Conservation (phyloP, 495 filamentous ascomycete species). For the Antarctomyces pellizariae region DNA sequence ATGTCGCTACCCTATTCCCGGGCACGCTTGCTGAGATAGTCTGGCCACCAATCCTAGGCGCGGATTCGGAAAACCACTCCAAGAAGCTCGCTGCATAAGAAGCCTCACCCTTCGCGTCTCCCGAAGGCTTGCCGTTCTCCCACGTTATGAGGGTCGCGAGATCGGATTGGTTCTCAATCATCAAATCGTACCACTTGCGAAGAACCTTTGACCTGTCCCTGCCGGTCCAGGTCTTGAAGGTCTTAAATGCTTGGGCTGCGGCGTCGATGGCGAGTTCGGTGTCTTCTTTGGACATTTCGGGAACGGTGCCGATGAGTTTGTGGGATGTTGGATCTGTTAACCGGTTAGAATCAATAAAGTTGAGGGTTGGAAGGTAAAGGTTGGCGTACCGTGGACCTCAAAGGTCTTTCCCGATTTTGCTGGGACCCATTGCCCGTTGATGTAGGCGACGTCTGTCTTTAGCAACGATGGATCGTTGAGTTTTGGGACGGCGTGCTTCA, state of each 20-base stretch:
- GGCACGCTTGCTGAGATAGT: slow-evolving; percentile 48
- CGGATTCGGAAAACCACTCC: slow-evolving; percentile 66
- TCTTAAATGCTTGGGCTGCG: slow-evolving; percentile 39
- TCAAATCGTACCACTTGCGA: slow-evolving; percentile 72
- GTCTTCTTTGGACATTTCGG: slow-evolving; percentile 56
- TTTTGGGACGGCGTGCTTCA: slow-evolving; percentile 19
- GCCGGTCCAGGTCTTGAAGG: slow-evolving; percentile 37
- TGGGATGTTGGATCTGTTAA: slow-evolving; percentile 53
- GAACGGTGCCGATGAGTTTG: slow-evolving; percentile 56
- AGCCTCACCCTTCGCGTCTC: slow-evolving; percentile 52
- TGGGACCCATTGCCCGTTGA: slow-evolving; percentile 67
- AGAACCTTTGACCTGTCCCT: slow-evolving; percentile 67
- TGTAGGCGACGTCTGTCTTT: slow-evolving; percentile 53
- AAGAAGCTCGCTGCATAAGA: slow-evolving; percentile 56
- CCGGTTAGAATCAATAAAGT: slow-evolving; percentile 1
- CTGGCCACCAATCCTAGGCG: slow-evolving; percentile 45
- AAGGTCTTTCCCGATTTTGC: slow-evolving; percentile 61
- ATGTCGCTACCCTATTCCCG: slow-evolving; percentile 52
- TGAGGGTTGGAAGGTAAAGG: slow-evolving; percentile 3
- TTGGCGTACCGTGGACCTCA: slow-evolving; percentile 37
- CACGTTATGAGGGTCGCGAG: slow-evolving; percentile 73
- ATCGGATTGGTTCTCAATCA: slow-evolving; percentile 73
- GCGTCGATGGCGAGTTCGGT: slow-evolving; percentile 56
- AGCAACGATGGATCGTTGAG: slow-evolving; percentile 67
- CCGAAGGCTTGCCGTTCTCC: slow-evolving; percentile 56